A percentile compares a stretch with the other conserved stretches of the same genome.
These are phyloP conservation scores for Trypanosoma vivax DNA, from an alignment of 208 protist genomes.

Conservation along the genomic window DNA sequence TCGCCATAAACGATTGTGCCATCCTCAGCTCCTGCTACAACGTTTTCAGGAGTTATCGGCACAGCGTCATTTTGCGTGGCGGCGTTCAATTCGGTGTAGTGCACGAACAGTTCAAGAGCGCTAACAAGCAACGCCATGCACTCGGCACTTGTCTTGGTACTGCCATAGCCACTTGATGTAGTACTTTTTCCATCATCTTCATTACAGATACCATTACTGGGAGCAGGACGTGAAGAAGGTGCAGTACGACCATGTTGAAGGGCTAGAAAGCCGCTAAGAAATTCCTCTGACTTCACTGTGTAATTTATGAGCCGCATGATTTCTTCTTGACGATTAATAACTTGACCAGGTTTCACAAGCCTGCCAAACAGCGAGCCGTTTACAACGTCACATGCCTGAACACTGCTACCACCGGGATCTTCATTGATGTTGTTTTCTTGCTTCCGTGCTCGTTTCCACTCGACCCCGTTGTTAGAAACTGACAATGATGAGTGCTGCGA, in stretches of 20 bases:
- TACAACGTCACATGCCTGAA: too few species aligned
- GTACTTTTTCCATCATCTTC: conserved; percentile 23
- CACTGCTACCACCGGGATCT: too few species aligned
- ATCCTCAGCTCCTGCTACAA: conserved; percentile 5
- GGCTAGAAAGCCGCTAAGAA: conserved; percentile 74
- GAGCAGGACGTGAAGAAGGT: conserved; percentile 2
- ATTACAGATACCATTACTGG: conserved; percentile 13
- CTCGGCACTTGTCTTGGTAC: conserved; percentile 34
- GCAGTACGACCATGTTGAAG: conserved; percentile 41
- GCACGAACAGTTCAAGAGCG: conserved; percentile 68
- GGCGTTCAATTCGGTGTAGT: conserved; percentile 70
- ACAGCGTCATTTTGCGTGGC: conserved; percentile 28
- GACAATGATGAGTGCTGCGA: conserved; percentile 1
- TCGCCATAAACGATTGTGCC: conserved; percentile 25
- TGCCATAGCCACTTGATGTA: conserved; percentile 25
- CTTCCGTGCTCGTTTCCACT: conserved; percentile 3
- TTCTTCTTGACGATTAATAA: conserved; percentile 82
- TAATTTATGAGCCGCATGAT: conserved; percentile 73
- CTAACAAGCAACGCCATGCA: conserved; percentile 76
- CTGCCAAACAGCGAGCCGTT: conserved; percentile 61
- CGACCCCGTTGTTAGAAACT: background rate
- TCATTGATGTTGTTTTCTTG: conserved; percentile 20
- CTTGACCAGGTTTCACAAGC: conserved; percentile 84
- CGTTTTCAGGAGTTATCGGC: background rate
- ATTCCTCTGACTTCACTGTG: conserved; percentile 79